phyloP scores from a whole-genome alignment of 495 filamentous ascomycete species.

The Podospora tetraspora region DNA sequence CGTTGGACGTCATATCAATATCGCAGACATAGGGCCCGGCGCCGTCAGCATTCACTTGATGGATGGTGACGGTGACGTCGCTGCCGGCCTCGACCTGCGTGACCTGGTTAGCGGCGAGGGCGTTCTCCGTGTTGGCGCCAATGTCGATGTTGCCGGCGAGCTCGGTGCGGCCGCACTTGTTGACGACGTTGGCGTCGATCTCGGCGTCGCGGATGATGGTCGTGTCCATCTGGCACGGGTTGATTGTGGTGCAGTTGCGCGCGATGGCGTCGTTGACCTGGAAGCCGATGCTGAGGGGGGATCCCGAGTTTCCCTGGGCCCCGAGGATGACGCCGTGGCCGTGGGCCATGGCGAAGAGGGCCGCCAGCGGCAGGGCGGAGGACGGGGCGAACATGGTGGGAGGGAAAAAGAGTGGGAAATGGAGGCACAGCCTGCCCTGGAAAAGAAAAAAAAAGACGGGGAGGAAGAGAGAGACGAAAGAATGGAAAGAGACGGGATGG shows the following conservation, averaged over 20 bases:
- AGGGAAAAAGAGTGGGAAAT: background rate
- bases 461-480: conserved; percentile 1
- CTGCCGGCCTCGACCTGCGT: conserved; percentile 40
- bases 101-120: conserved; percentile 37
- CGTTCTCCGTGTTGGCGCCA: conserved; percentile 48
- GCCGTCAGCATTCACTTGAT: conserved; percentile 53
- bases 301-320: conserved; percentile 37
- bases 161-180: conserved; percentile 47
- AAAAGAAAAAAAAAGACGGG: background rate
- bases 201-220: conserved; percentile 51
- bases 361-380: conserved; percentile 32
- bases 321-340: conserved; percentile 41
- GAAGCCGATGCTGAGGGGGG: conserved; percentile 41
- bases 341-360: conserved; percentile 31
- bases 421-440: conserved; percentile 16
- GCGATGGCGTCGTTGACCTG: conserved; percentile 38
- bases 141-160: conserved; percentile 51
- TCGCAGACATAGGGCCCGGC: conserved; percentile 51
- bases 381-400: conserved; percentile 22
- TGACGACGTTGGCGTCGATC: conserved; percentile 41
- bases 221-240: conserved; percentile 48
- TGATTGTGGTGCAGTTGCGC: conserved; percentile 47
- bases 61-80: conserved; percentile 40
- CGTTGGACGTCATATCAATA: conserved; percentile 41
- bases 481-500: background rate